Evolutionary conservation across 768 basidiomycete genomes (phyloP), one percentile per base, ranked within the genome.

Genomic region (Lyophyllum semitale): DNA sequence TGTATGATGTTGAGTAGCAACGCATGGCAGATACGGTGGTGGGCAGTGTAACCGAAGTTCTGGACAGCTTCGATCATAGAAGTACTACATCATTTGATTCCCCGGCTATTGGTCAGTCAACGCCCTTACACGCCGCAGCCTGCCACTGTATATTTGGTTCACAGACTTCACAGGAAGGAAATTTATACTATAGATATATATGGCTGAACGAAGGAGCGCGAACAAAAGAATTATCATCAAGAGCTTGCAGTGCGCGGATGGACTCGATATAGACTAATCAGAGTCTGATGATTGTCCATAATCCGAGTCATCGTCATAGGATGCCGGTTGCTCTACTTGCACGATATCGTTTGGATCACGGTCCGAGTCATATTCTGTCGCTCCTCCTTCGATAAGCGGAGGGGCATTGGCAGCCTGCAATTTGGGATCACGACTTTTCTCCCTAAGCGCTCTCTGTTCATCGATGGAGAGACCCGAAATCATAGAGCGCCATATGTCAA

Each of bases 401-500:
- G 45, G 41, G 12, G 32, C 40, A 2, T n/a, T 8, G 35, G 46
- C 35, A 52, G 25, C 15, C 17, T 26, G 49, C 23, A 30, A 20
- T 20, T 48, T 52, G 26, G 46, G 50, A 45, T 27, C 46, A 40
- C 32, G 38, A 40, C 46, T 40, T 37, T 26, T 54, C 6, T 51
- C 51, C 26, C 66, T 61, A 22, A 58, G 35, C 4, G 54, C 62
- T 22, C 64, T 67, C 50, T 81, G 80, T 53, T 83, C 77, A 47
- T 81, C 79, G 25, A 83, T 79, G 18, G 78, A 59, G 13, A 60
- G 61, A 2, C 75, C 78, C 15, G 77, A 73, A 9, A 79, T 66
- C 78, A 82, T 80, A 9, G 72, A 71, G 37, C 62, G 66, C 80
- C 79, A 83, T 47, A 79, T 71, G 22, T 72, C 67, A n/a, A 81